These are phyloP conservation scores for Artomyces pyxidatus DNA, from an alignment of 768 basidiomycete genomes.

Conservation along the genomic window DNA sequence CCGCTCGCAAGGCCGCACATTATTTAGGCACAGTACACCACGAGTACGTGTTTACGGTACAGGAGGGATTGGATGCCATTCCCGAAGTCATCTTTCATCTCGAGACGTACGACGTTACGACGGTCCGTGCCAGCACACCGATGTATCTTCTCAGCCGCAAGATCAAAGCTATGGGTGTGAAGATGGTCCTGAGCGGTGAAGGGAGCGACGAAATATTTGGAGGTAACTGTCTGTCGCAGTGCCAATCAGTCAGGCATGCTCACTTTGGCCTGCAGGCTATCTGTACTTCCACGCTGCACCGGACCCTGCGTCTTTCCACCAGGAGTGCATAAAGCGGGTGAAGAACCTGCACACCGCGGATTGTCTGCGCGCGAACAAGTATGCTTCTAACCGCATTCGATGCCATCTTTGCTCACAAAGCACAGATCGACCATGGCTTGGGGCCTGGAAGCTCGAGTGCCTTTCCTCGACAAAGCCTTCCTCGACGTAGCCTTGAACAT, in stretches of 20 bases:
- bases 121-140: constrained; percentile 93
- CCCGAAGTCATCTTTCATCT: constrained; percentile 97
- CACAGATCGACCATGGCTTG: constrained; percentile 96
- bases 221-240: constrained; percentile 38
- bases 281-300: constrained; percentile 99
- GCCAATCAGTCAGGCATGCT: constrained; percentile 7
- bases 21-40: constrained; percentile 94
- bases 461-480: constrained; percentile 97
- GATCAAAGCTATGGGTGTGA: constrained; percentile 99
- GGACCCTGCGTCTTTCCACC: constrained; percentile 80
- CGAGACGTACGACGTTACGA: constrained; percentile 98
- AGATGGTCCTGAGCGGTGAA: constrained; percentile 98
- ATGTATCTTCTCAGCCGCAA: constrained; percentile 98
- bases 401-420: constrained; percentile 6
- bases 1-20: constrained; percentile 88
- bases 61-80: constrained; percentile 95
- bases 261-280: constrained; percentile 61
- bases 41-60: constrained; percentile 96
- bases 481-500: constrained; percentile 90
- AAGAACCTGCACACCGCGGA: constrained; percentile 98
- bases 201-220: constrained; percentile 97
- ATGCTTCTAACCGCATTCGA: constrained; percentile 16
- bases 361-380: constrained; percentile 98
- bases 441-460: constrained; percentile 97
- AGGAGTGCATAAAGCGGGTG: constrained; percentile 89